Conservation (phyloP, 176 grass and related monocot genomes). For the Aegilops tauschii region DNA sequence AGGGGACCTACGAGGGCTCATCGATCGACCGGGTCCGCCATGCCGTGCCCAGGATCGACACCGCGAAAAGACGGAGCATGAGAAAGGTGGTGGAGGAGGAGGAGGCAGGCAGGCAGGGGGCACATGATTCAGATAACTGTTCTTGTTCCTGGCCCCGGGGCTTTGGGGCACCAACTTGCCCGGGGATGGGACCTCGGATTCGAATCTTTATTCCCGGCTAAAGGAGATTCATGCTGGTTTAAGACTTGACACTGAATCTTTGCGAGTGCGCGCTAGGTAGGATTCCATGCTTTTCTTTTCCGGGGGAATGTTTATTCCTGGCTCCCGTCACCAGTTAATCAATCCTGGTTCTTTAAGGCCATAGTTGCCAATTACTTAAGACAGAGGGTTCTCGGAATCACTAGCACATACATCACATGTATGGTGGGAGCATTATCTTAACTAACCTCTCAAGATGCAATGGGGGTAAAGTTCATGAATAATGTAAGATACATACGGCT, state of each 20-base stretch:
- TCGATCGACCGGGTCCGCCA: neutral
- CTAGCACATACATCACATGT: constrained; percentile 25
- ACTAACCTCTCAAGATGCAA: neutral
- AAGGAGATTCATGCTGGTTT: constrained; percentile 50
- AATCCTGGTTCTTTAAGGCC: constrained; percentile 28
- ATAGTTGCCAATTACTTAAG: constrained; percentile 18
- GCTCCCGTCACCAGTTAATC: constrained; percentile 13
- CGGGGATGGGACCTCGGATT: constrained; percentile 25
- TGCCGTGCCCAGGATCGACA: neutral
- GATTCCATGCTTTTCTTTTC: constrained; percentile 25
- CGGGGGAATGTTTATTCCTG: constrained; percentile 32
- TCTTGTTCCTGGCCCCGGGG: constrained; percentile 22
- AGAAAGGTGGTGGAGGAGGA: neutral
- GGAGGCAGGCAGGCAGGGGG: constrained; percentile 5
- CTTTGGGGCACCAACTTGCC: constrained; percentile 33
- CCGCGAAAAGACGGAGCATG: neutral
- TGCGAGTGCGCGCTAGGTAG: constrained; percentile 52
- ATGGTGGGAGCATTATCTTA: constrained; percentile 25
- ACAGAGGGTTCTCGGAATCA: constrained; percentile 35
- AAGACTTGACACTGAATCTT: constrained; percentile 51
- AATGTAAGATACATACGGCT: constrained; percentile 3
- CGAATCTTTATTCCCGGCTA: constrained; percentile 25
- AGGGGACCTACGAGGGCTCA: constrained; percentile 24
- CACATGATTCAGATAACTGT: constrained; percentile 32
- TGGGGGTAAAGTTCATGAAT: neutral